A percentile compares a stretch with the other conserved stretches of the same genome.
Evolutionary conservation across 1,139 yeast species (phyloP).

Genomic region (Candida anutae): DNA sequence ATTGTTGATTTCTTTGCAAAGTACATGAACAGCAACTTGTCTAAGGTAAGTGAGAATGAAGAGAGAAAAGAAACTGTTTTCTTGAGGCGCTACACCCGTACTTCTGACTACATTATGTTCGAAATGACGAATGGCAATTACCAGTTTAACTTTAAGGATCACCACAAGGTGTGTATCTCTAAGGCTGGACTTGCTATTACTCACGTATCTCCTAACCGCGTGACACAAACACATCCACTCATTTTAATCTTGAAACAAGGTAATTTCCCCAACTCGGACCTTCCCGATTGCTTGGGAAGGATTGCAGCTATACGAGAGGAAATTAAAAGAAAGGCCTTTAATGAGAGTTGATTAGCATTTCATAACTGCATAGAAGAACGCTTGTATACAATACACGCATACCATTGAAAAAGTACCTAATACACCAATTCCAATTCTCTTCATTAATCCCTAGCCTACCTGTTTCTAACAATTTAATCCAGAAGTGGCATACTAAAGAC

Average conservation of each 20-base stretch:
- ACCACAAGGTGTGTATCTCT: conserved; percentile 77
- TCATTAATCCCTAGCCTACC: no score
- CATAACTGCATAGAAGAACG: no score
- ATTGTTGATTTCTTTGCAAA: conserved; percentile 79
- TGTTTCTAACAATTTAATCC: no score
- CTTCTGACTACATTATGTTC: conserved; percentile 79
- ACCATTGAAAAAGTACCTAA: no score
- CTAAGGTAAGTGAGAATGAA: conserved; percentile 61
- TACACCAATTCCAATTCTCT: no score
- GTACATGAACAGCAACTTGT: conserved; percentile 74
- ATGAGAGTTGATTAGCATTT: conserved; percentile 10
- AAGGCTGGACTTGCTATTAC: conserved; percentile 71
- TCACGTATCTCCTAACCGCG: conserved; percentile 72
- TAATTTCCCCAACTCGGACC: conserved; percentile 46
- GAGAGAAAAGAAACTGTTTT: conserved; percentile 58
- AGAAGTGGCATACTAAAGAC: no score
- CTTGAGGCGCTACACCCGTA: conserved; percentile 74
- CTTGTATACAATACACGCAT: no score
- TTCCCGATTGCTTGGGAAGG: conserved; percentile 46
- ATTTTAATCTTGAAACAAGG: conserved; percentile 55
- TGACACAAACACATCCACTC: conserved; percentile 62
- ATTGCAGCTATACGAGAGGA: conserved; percentile 32
- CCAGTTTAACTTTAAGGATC: conserved; percentile 94
- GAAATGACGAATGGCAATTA: conserved; percentile 87
- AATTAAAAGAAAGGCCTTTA: conserved; percentile 34